Evolutionary conservation across 148 eudicot genomes (phyloP).

Genomic region (Spergularia marina): DNA sequence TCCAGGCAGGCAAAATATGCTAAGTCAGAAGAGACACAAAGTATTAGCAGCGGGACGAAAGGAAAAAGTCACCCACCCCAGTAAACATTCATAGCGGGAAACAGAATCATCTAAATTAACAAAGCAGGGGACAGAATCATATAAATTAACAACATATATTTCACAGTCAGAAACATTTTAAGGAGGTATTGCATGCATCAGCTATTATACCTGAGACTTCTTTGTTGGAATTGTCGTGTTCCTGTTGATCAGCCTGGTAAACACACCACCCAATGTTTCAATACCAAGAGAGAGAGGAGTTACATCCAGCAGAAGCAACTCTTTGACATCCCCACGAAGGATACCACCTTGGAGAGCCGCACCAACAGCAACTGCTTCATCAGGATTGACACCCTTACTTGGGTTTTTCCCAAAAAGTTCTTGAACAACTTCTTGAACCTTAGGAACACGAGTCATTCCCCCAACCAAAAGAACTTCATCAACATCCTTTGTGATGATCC

Average conservation of each 20-base stretch:
- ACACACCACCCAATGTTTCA: conserved; percentile 47
- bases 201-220: conserved; percentile 33
- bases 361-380: conserved; percentile 51
- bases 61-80: too few relatives aligned
- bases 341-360: conserved; percentile 53
- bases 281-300: conserved; percentile 54
- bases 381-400: conserved; percentile 46
- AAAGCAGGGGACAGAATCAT: too few relatives aligned
- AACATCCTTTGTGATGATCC: conserved; percentile 36
- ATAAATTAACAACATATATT: not conserved
- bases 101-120: too few relatives aligned
- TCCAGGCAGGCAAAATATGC: too few relatives aligned
- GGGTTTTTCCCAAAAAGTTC: conserved; percentile 44
- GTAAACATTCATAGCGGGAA: too few relatives aligned
- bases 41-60: too few relatives aligned
- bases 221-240: conserved; percentile 49
- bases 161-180: not conserved
- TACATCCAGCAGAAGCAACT: conserved; percentile 39
- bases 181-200: not conserved
- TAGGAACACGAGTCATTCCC: conserved; percentile 51
- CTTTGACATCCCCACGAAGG: conserved; percentile 44
- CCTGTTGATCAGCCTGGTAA: conserved; percentile 41
- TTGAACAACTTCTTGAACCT: conserved; percentile 40
- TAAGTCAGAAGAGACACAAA: too few relatives aligned
- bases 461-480: conserved; percentile 50